These are phyloP conservation scores for Tolypocladium tundrense DNA, from an alignment of 2,329 filamentous ascomycete species.

Conservation along the genomic window DNA sequence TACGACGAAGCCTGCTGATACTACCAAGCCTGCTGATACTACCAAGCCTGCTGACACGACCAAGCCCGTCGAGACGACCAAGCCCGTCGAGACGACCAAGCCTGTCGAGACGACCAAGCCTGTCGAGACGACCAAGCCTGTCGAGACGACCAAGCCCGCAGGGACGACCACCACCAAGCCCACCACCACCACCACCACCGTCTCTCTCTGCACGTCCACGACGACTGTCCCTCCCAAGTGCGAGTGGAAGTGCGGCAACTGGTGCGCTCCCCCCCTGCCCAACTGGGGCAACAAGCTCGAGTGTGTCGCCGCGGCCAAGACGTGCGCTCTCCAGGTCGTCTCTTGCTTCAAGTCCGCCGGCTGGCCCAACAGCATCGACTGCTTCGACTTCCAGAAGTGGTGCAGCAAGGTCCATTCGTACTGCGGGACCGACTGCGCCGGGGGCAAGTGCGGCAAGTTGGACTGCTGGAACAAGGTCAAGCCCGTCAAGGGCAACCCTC, in stretches of 20 bases:
- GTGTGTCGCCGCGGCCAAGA: constrained; percentile 32
- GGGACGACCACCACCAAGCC: neutral
- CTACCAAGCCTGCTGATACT: neutral
- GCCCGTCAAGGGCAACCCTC: constrained; percentile 23
- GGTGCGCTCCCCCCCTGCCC: constrained; percentile 41
- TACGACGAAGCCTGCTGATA: too few species aligned
- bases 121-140: neutral
- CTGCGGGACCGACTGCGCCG: constrained; percentile 27
- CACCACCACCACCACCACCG: constrained; percentile 14
- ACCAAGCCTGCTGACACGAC: constrained; percentile 3
- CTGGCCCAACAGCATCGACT: constrained; percentile 36
- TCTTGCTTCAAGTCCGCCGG: constrained; percentile 42
- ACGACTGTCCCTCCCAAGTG: constrained; percentile 33
- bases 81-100: constrained; percentile 11
- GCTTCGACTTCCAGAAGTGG: constrained; percentile 41
- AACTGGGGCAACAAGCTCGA: constrained; percentile 30
- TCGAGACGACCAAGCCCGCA: neutral
- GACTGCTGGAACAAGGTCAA: constrained; percentile 31
- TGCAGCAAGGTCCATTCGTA: constrained; percentile 34
- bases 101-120: constrained; percentile 12
- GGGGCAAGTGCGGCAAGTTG: constrained; percentile 26
- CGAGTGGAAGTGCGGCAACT: constrained; percentile 44
- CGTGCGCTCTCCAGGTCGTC: constrained; percentile 34
- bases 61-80: constrained; percentile 11
- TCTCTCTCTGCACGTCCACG: constrained; percentile 37